phyloP scores from a whole-genome alignment of 2,329 filamentous ascomycete species.

The Trichophyton rubrum region DNA sequence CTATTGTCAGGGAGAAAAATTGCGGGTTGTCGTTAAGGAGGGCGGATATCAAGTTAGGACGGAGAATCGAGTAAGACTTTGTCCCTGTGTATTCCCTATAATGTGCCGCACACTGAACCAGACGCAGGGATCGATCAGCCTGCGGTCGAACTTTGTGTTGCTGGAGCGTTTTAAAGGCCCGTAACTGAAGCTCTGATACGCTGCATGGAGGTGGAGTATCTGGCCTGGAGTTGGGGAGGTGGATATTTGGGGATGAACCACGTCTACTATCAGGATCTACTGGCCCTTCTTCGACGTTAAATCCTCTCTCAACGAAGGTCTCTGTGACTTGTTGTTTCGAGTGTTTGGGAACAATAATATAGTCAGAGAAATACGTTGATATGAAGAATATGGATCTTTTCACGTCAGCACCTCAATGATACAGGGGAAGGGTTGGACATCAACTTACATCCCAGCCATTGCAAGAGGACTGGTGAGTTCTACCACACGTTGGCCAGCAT shows the following conservation, averaged over 20 bases:
- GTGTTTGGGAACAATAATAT: conserved; percentile 75
- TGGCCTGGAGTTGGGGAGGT: conserved; percentile 31
- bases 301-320: conserved; percentile 65
- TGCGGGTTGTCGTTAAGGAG: conserved; percentile 32
- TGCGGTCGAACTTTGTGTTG: conserved; percentile 61
- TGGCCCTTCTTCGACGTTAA: conserved; percentile 57
- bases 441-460: conserved; percentile 64
- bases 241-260: conserved; percentile 18
- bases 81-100: conserved; percentile 29
- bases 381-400: conserved; percentile 85
- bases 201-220: conserved; percentile 65
- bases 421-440: background rate
- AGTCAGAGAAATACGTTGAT: conserved; percentile 95
- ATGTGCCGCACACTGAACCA: conserved; percentile 71
- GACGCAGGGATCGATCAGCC: conserved; percentile 54
- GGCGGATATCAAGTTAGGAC: conserved; percentile 27
- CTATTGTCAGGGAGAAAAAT: conserved; percentile 39
- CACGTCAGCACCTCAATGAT: background rate
- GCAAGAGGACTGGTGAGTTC: conserved; percentile 85
- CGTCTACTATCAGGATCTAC: conserved; percentile 6
- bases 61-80: conserved; percentile 29
- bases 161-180: conserved; percentile 74
- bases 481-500: conserved; percentile 80
- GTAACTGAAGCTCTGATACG: conserved; percentile 63
- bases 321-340: conserved; percentile 61